phyloP scores from a whole-genome alignment of 495 filamentous ascomycete species.

The Beverwykella pulmonaria region DNA sequence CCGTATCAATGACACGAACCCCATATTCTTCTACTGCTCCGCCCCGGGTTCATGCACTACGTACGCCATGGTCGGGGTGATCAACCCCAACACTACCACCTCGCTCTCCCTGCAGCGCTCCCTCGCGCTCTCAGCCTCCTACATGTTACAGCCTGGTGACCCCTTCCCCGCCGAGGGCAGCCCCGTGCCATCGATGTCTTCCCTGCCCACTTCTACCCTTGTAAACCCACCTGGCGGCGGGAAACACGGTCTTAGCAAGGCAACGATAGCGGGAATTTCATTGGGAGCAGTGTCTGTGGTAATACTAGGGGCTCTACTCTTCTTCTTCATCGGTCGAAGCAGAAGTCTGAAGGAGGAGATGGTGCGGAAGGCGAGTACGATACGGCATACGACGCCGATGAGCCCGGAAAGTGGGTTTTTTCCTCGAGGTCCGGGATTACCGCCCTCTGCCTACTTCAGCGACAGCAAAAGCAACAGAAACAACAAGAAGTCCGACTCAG shows the following conservation, averaged over 20 bases:
- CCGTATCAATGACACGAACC: slow-evolving; percentile 58
- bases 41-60: slow-evolving; percentile 50
- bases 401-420: not conserved
- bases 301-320: slow-evolving; percentile 16
- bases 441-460: not conserved
- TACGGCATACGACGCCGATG: not conserved
- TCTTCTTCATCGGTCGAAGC: slow-evolving; percentile 31
- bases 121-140: slow-evolving; percentile 41
- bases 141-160: slow-evolving; percentile 50
- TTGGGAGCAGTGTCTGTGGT: slow-evolving; percentile 42
- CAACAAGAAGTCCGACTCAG: not conserved
- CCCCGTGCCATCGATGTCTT: slow-evolving; percentile 24
- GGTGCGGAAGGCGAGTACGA: slow-evolving; percentile 20
- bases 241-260: slow-evolving; percentile 38
- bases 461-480: too few species aligned
- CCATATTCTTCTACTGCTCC: slow-evolving; percentile 65
- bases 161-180: slow-evolving; percentile 39
- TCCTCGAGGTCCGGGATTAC: not conserved
- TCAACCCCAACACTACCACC: slow-evolving; percentile 43
- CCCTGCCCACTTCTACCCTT: not conserved
- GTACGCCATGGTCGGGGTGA: slow-evolving; percentile 51
- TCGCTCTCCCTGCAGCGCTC: slow-evolving; percentile 40
- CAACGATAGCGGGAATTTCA: slow-evolving; percentile 52
- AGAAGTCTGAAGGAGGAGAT: slow-evolving; percentile 17
- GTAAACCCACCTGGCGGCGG: not conserved